A percentile compares a stretch with the other conserved stretches of the same genome.
These are phyloP conservation scores for Microbotryum intermedium DNA, from an alignment of 1,284 basidiomycete genomes.

Conservation along the genomic window DNA sequence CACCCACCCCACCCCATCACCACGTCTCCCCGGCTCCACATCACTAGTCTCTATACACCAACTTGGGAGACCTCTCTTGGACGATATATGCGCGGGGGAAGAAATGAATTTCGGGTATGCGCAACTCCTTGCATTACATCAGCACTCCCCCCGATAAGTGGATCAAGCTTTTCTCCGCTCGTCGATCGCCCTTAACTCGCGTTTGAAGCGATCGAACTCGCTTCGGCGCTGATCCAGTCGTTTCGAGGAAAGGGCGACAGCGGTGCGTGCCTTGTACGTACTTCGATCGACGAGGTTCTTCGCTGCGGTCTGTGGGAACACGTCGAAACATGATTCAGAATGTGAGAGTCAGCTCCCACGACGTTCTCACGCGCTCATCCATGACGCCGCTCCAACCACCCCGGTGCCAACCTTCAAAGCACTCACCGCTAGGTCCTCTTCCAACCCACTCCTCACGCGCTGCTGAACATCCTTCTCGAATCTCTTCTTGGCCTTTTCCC, in stretches of 20 bases:
- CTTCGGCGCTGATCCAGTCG: neutral
- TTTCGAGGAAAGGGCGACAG: conserved; percentile 3
- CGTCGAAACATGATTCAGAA: neutral
- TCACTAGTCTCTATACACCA: too few relatives aligned
- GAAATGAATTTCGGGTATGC: too few relatives aligned
- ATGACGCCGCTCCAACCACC: neutral
- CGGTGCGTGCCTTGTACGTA: conserved; percentile 8
- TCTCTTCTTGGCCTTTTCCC: conserved; percentile 33
- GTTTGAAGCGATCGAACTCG: conserved; percentile 6
- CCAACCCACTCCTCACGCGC: conserved; percentile 16
- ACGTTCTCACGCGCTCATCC: neutral
- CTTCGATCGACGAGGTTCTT: conserved; percentile 2
- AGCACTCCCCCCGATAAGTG: too few relatives aligned
- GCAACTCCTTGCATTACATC: too few relatives aligned
- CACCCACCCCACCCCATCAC: too few relatives aligned
- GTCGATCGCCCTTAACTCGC: neutral
- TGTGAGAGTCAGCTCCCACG: neutral
- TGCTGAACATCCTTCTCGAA: conserved; percentile 35
- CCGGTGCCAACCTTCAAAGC: neutral
- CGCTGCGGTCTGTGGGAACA: conserved; percentile 4
- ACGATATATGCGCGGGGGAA: too few relatives aligned
- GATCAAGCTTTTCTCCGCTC: neutral
- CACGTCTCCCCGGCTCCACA: too few relatives aligned
- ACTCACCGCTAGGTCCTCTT: conserved; percentile 22
- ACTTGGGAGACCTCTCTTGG: too few relatives aligned